These are phyloP conservation scores for Candida mattraensis DNA, from an alignment of 805 yeast species.

Conservation along the genomic window DNA sequence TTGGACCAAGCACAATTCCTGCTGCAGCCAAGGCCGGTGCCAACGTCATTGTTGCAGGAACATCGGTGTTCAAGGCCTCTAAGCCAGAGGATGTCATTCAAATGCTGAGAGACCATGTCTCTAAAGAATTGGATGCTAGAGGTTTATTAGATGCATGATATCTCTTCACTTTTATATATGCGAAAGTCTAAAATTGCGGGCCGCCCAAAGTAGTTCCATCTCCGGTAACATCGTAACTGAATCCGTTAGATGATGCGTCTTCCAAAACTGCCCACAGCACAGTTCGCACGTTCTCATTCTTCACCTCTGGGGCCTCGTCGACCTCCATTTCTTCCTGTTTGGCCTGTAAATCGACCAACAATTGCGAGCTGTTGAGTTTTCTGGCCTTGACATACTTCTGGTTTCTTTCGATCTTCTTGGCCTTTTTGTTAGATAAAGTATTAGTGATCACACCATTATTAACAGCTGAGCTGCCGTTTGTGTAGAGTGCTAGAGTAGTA, in stretches of 20 bases:
- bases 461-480: slow-evolving; percentile 34
- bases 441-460: slow-evolving; percentile 45
- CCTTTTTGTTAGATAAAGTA: slow-evolving; percentile 73
- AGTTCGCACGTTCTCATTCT: slow-evolving; percentile 51
- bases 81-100: slow-evolving; percentile 76
- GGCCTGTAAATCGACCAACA: slow-evolving; percentile 49
- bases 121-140: slow-evolving; percentile 43
- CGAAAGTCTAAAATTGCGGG: slow-evolving; percentile 46
- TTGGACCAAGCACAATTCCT: slow-evolving; percentile 82
- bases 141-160: slow-evolving; percentile 40
- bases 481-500: slow-evolving; percentile 44
- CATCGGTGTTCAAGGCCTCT: slow-evolving; percentile 83
- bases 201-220: slow-evolving; percentile 87
- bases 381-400: slow-evolving; percentile 66
- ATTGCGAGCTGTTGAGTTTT: slow-evolving; percentile 37
- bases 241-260: slow-evolving; percentile 48
- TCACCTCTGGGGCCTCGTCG: slow-evolving; percentile 36
- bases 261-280: slow-evolving; percentile 75
- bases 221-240: slow-evolving; percentile 45
- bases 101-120: slow-evolving; percentile 64
- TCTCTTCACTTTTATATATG: neutral
- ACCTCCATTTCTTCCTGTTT: slow-evolving; percentile 54
- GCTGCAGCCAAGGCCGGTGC: slow-evolving; percentile 96
- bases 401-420: slow-evolving; percentile 78
- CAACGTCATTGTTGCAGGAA: slow-evolving; percentile 97